Evolutionary conservation across 108 stramenopile species (phyloP).

Genomic region (Skeletonema potamos): DNA sequence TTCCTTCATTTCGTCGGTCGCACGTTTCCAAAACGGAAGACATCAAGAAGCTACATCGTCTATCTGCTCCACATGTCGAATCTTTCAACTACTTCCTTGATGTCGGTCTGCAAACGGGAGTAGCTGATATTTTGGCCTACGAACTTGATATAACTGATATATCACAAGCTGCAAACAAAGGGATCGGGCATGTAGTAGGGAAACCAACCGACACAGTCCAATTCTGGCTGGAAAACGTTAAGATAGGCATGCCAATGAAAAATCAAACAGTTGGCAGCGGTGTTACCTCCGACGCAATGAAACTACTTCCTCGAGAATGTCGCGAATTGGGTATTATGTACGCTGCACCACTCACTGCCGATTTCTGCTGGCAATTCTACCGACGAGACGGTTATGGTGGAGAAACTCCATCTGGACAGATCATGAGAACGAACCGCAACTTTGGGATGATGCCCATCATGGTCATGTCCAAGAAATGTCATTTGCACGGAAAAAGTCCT

Average conservation of each 20-base stretch:
- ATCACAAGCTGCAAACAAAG: slow-evolving; percentile 1
- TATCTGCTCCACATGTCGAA: slow-evolving; percentile 80
- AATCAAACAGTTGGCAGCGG: neutral
- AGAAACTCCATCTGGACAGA: slow-evolving; percentile 21
- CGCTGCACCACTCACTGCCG: slow-evolving; percentile 68
- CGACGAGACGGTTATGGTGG: slow-evolving; percentile 62
- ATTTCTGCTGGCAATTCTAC: slow-evolving; percentile 68
- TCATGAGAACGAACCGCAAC: slow-evolving; percentile 46
- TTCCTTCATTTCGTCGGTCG: slow-evolving; percentile 80
- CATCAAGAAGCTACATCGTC: slow-evolving; percentile 55
- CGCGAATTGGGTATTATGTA: slow-evolving; percentile 79
- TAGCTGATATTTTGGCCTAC: slow-evolving; percentile 61
- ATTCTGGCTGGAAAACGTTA: slow-evolving; percentile 80
- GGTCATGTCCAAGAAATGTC: slow-evolving; percentile 83
- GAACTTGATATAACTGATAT: slow-evolving; percentile 71
- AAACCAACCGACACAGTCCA: slow-evolving; percentile 38
- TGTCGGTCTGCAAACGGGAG: slow-evolving; percentile 55
- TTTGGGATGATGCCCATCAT: slow-evolving; percentile 96
- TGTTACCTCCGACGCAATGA: slow-evolving; percentile 17
- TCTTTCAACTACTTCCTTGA: slow-evolving; percentile 84
- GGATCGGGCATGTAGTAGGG: slow-evolving; percentile 20
- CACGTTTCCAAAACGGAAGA: slow-evolving; percentile 57
- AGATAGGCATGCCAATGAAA: slow-evolving; percentile 61
- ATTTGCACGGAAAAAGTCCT: slow-evolving; percentile 57
- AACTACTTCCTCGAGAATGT: slow-evolving; percentile 77